Evolutionary conservation across 2,329 filamentous ascomycete species (phyloP), one percentile per base, ranked within the genome.

Genomic region (Penicillium janthinellum): DNA sequence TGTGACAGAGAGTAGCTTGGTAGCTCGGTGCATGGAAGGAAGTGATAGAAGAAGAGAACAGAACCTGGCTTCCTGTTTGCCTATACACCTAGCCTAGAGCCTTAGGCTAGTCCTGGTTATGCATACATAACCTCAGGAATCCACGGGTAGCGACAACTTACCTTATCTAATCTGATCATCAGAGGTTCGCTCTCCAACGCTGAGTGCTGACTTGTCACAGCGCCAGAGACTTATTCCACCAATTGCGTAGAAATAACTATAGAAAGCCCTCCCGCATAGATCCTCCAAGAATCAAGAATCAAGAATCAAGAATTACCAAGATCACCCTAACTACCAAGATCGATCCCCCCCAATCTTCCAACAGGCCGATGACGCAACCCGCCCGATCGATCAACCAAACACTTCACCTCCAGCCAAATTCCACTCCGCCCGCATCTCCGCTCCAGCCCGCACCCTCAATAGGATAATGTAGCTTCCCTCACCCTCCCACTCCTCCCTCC

Each of bases 101-200:
- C 22, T 22, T 22, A 22, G 20, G 20, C 1, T 28, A 45, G 22
- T 45, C 42, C 28, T 6, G 12, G 7, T 12, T 34, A 28, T 28
- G 25, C 25, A 14, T 14, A 49, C 5, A 14, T 8, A 49, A 20
- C 47, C 47, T 35, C 28, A 17, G n/a, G 28, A 35, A 49, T 49
- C 47, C 14, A 44, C 14, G 31, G 25, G 5, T 28, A 1, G 14
- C 15, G 14, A 22, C 28, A 22, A 45, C 10, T 14, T 5, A 5
- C 59, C 49, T 60, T 65, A 66, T 66, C 64, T 66, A 65, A 66
- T 66, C 64, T 66, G 63, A 66, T 66, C 59, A 66, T 66, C 64
- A 59, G 57, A 49, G 55, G 11, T 42, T 48, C n/a, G 22, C 4
- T 14, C 17, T 11, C 17, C 41, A 44, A 12, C 3, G n/a, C 6